Base-by-base conservation (phyloP, 805 yeast species). In the Saccharomycopsis babjevae region DNA sequence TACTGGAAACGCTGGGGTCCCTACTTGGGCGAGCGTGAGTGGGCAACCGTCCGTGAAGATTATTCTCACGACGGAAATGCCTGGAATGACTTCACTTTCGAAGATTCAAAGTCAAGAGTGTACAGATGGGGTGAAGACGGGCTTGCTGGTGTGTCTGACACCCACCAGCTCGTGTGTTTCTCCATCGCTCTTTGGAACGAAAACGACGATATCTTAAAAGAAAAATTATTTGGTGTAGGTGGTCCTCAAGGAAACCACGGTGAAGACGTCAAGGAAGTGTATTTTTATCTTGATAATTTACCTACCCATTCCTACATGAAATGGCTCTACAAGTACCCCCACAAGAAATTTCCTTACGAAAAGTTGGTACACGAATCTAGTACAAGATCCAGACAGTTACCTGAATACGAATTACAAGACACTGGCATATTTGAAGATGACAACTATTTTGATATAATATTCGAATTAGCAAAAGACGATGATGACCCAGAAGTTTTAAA, bases 81-180 rank as follows among this genome's bases (percentile, higher is more conserved):
- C 3, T 91, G 97, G 97, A 79, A 83, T 43, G 83, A 83, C 67
- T 91, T 91, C 73, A 89, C 96, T 7, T 90, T 89, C 71, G 96
- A 89, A 62, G 90, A 89, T 63, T 86, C 96, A 1, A 78, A 83
- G 62, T 82, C 91, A 25, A 77, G 97, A 66, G 83, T 89, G 15
- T 91, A 88, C 71, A 78, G 97, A 54, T 91, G 97, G 97, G 96
- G 97, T 50, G 97, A 92, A 72, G 97, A 91, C 71, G 97, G 97
- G 1, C 75, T 91, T 66, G 96, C 93, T 11, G 97, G 97, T 57
- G 86, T 89, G 22, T 82, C 88, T 64, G 97, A 91, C 70, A 83
- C 88, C 64, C 90, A 87, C 69, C 97, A 89, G 69, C 72, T 82
- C 66, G 75, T 89, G 38, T 86, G 93, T 70, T 72, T 89, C 66